phyloP scores from a whole-genome alignment of 2,329 filamentous ascomycete species.

The Tolypocladium tropicale region DNA sequence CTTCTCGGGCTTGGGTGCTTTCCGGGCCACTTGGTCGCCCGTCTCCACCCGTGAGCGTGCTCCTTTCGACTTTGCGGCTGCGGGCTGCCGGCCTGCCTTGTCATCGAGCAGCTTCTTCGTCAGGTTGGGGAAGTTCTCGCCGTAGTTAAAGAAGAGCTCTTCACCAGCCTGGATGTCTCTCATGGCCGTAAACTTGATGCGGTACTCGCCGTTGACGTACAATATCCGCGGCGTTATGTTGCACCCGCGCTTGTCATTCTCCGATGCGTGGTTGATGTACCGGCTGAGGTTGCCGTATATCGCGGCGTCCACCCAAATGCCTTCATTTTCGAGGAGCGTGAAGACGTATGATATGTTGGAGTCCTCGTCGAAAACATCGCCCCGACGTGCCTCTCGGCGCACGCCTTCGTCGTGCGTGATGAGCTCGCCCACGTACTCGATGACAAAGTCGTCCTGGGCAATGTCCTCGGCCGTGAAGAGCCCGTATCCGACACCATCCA shows the following conservation, averaged over 20 bases:
- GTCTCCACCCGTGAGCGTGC: constrained; percentile 9
- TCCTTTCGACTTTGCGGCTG: constrained; percentile 11
- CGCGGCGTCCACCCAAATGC: constrained; percentile 63
- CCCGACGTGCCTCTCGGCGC: constrained; percentile 51
- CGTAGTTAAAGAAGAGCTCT: constrained; percentile 77
- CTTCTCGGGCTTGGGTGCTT: constrained; percentile 10
- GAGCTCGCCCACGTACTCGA: constrained; percentile 73
- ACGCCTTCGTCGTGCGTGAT: constrained; percentile 61
- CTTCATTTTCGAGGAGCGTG: constrained; percentile 47
- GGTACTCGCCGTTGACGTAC: constrained; percentile 64
- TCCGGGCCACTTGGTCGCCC: constrained; percentile 11
- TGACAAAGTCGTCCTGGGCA: constrained; percentile 59
- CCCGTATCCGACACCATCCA: constrained; percentile 62
- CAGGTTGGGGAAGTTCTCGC: constrained; percentile 55
- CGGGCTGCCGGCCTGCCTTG: constrained; percentile 22
- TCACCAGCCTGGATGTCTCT: constrained; percentile 59
- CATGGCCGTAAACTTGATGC: constrained; percentile 64
- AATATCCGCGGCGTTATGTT: constrained; percentile 55
- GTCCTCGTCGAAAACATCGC: constrained; percentile 49
- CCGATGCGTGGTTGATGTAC: constrained; percentile 70
- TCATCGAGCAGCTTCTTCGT: constrained; percentile 32
- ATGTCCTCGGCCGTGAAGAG: constrained; percentile 63
- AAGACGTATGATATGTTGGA: constrained; percentile 57
- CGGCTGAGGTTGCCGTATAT: constrained; percentile 71
- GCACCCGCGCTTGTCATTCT: constrained; percentile 40